Percentiles rank a stretch among this genome's conserved stretches.
Evolutionary conservation across 2,329 filamentous ascomycete genomes (phyloP).

Genomic region (Corniculantispora saksenae): DNA sequence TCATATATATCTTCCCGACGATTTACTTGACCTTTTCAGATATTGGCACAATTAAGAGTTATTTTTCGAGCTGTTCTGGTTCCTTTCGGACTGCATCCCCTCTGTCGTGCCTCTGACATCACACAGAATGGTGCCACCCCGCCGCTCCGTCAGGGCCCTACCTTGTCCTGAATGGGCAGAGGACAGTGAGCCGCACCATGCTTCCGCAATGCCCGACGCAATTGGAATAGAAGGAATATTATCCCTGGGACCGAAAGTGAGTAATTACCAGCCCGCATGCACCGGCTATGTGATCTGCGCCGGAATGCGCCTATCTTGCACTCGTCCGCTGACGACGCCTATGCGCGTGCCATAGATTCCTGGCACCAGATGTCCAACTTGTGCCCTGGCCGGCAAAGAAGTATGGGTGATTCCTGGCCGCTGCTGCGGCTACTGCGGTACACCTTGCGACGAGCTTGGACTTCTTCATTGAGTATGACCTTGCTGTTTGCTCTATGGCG

Average conservation of each 20-base stretch:
- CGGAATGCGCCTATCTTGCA: not conserved
- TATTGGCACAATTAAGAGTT: not conserved
- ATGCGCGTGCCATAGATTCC: slow-evolving; percentile 37
- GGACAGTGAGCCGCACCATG: not conserved
- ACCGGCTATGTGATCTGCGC: not conserved
- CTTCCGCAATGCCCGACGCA: not conserved
- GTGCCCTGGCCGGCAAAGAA: slow-evolving; percentile 49
- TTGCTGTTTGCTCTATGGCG: not conserved
- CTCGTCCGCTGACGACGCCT: not conserved
- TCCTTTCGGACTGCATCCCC: not conserved
- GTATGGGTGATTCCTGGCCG: slow-evolving; percentile 59
- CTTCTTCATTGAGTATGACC: slow-evolving; percentile 2
- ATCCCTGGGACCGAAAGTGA: slow-evolving; percentile 16
- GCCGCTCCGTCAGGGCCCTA: not conserved
- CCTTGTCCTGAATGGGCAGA: slow-evolving; percentile 3
- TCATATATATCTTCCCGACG: not conserved
- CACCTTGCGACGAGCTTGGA: slow-evolving; percentile 36
- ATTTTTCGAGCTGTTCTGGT: not conserved
- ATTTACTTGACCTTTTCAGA: not conserved
- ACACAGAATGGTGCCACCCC: slow-evolving; percentile 17
- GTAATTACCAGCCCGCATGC: not conserved
- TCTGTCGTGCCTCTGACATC: not conserved
- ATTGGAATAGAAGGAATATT: slow-evolving; percentile 9
- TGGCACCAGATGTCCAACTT: slow-evolving; percentile 55
- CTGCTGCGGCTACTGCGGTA: slow-evolving; percentile 52